Percentiles rank a stretch among this genome's conserved stretches.
phyloP scores from a whole-genome alignment of 495 filamentous ascomycete genomes.

The Aspergillus wentii region DNA sequence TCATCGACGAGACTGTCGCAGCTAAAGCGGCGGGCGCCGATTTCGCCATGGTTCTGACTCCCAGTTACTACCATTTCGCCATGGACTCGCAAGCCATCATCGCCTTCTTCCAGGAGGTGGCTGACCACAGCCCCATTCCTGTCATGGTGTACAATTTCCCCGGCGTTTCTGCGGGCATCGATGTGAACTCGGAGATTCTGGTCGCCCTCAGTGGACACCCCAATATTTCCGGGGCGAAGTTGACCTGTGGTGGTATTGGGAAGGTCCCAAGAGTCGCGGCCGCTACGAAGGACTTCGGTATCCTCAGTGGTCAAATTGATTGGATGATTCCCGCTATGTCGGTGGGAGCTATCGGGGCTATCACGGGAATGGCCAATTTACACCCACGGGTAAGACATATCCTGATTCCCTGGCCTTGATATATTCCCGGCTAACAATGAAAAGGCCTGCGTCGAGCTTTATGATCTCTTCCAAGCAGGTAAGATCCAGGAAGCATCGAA shows the following conservation, averaged over 20 bases:
- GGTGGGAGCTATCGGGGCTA: conserved; percentile 18
- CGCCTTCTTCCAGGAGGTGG: conserved; percentile 67
- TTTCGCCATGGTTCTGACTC: conserved; percentile 70
- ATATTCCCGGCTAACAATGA: not conserved
- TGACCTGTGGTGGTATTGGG: conserved; percentile 28
- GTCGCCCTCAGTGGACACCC: conserved; percentile 15
- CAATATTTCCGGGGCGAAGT: conserved; percentile 33
- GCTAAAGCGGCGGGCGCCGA: conserved; percentile 57
- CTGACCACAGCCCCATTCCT: conserved; percentile 65
- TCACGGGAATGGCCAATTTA: conserved; percentile 26
- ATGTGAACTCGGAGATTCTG: conserved; percentile 48
- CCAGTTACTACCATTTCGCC: conserved; percentile 66
- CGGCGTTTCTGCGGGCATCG: conserved; percentile 65
- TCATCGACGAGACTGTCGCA: conserved; percentile 14
- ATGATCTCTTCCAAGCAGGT: conserved; percentile 23
- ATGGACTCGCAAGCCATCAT: conserved; percentile 48
- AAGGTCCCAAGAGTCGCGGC: conserved; percentile 20
- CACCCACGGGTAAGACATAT: conserved; percentile 9
- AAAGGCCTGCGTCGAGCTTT: conserved; percentile 25
- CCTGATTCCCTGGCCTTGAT: not conserved
- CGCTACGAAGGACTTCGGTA: conserved; percentile 12
- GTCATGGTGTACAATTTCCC: conserved; percentile 85
- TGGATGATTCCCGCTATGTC: conserved; percentile 21
- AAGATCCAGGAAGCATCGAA: conserved; percentile 29
- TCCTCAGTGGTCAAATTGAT: conserved; percentile 21